phyloP scores from a whole-genome alignment of 2,329 filamentous ascomycete species.

The Xylaria multiplex region DNA sequence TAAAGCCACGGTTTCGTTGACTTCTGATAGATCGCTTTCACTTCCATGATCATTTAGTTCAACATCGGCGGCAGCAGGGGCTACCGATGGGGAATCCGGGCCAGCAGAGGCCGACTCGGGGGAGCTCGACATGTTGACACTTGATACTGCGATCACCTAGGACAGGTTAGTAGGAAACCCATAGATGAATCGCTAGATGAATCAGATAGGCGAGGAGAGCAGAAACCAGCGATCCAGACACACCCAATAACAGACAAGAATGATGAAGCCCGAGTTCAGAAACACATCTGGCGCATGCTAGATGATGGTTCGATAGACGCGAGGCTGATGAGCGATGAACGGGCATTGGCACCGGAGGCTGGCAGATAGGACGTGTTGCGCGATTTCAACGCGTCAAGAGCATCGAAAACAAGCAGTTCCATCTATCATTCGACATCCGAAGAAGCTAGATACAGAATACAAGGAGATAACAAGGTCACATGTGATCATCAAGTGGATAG shows the following conservation, averaged over 20 bases:
- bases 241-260: constrained; percentile 48
- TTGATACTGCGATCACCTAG: constrained; percentile 66
- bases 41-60: constrained; percentile 59
- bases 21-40: constrained; percentile 82
- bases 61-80: constrained; percentile 55
- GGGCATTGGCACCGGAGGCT: constrained; percentile 53
- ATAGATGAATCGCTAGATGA: constrained; percentile 36
- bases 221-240: constrained; percentile 50
- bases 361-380: constrained; percentile 35
- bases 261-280: constrained; percentile 51
- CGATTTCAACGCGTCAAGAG: constrained; percentile 40
- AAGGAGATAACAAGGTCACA: constrained; percentile 46
- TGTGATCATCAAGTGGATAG: constrained; percentile 46
- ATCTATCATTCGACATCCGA: constrained; percentile 43
- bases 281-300: constrained; percentile 49
- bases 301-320: constrained; percentile 57
- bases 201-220: constrained; percentile 45
- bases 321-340: constrained; percentile 59
- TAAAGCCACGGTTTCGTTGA: constrained; percentile 66
- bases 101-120: constrained; percentile 71
- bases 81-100: constrained; percentile 69
- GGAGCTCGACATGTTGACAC: constrained; percentile 69
- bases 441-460: constrained; percentile 42
- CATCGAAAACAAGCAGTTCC: constrained; percentile 43
- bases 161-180: constrained; percentile 57